A percentile compares a stretch with the other conserved stretches of the same genome.
Evolutionary conservation across 1,139 yeast species (phyloP).

Genomic region (Magnusiomyces tetraspermus): DNA sequence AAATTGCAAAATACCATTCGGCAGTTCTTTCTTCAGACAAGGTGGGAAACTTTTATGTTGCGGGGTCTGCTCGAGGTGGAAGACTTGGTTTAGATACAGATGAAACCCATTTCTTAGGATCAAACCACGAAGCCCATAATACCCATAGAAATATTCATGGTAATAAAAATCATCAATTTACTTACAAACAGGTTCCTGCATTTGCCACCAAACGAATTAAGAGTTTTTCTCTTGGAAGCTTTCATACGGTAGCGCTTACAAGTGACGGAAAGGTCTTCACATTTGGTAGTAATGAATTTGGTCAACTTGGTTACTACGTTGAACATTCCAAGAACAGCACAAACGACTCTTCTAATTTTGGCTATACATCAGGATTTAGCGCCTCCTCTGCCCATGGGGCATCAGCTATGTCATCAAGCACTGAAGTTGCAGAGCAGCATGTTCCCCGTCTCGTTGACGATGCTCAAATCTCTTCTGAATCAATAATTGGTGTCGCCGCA

Average conservation of each 20-base stretch:
- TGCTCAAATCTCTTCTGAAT: conserved; percentile 37
- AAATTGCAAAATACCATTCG: conserved; percentile 60
- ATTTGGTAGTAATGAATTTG: conserved; percentile 68
- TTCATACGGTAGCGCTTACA: conserved; percentile 56
- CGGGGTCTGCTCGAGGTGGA: conserved; percentile 68
- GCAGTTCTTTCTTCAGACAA: conserved; percentile 46
- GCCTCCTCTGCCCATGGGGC: background rate
- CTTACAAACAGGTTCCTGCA: conserved; percentile 35
- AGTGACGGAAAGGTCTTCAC: conserved; percentile 46
- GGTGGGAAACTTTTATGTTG: conserved; percentile 41
- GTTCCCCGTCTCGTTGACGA: conserved; percentile 42
- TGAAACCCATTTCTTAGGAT: background rate
- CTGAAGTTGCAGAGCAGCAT: conserved; percentile 24
- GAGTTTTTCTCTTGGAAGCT: conserved; percentile 48
- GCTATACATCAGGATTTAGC: background rate
- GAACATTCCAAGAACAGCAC: background rate
- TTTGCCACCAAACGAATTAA: conserved; percentile 33
- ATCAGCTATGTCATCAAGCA: background rate
- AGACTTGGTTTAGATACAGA: conserved; percentile 49
- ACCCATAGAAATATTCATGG: background rate
- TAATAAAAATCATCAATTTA: conserved; percentile 20
- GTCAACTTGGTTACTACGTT: conserved; percentile 52
- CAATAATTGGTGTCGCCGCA: conserved; percentile 48
- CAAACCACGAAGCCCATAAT: background rate
- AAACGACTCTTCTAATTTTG: background rate